Evolutionary conservation across 2,329 filamentous ascomycete genomes (phyloP), one percentile per base, ranked within the genome.

Genomic region (Cladophialophora yegresii): DNA sequence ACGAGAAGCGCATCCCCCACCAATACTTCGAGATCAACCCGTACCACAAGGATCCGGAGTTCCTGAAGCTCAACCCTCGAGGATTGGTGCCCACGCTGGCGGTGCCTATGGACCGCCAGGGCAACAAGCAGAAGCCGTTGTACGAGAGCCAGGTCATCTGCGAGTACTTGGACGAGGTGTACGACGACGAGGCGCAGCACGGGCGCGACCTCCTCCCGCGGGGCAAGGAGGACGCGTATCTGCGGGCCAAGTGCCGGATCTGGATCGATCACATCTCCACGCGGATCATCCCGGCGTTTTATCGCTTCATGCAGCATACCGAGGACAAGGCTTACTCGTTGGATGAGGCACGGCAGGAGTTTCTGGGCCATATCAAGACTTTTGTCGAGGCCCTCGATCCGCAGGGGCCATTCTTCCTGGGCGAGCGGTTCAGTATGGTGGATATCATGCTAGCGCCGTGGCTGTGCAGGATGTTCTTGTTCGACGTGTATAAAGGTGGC

Each of bases 21-120:
- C 87, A 92, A 77, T 91, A 91, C 74, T 81, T 90, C 69, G 88
- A 91, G 79, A 87, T 92, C 67, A 92, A 92, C 75, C 90, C 90
- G 0, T 92, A 92, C 79, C 80, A 87, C 75, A 93, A 93, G 72
- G 86, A 85, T 0, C 76, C 84, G 3, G 86, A 84, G 0, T 87
- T 92, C 28, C 80, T 93, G n/a, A 81, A 82, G 4, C 79, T 93
- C 66, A 93, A 93, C 72, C 90, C 90, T 0, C 85, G 89, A 7
- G 90, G 90, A 0, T 81, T 93, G 0, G 88, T 93, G 1, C 91
- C 90, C 0, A 92, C 89, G 0, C 81, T 93, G 0, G 70, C 64
- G 54, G 67, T 69, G 82, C 72, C 58, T 67, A 69, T 54, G 67
- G 65, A 67, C 7, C 51, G 64, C 12, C 69, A 77, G 45, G 73